A percentile compares a stretch with the other conserved stretches of the same genome.
Evolutionary conservation across 192 early-diverging fungal species (phyloP).

Genomic region (Coemansia sp.): DNA sequence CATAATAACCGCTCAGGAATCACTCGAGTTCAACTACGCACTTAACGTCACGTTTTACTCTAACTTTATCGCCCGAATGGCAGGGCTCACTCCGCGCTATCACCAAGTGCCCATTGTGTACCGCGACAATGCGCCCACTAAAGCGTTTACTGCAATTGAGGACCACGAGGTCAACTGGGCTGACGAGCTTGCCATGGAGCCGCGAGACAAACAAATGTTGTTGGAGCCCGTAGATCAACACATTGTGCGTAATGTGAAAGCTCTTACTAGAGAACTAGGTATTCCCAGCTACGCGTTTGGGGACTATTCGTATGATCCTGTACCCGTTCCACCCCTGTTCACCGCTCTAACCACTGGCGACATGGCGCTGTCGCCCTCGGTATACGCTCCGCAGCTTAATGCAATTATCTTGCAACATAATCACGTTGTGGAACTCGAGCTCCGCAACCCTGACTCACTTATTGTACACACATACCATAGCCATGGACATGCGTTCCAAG

Average conservation of each 20-base stretch:
- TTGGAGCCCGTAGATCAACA: neutral
- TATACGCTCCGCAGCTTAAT: neutral
- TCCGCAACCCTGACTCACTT: neutral
- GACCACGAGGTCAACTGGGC: neutral
- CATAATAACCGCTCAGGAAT: constrained; percentile 66
- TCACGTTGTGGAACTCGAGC: neutral
- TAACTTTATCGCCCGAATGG: constrained; percentile 57
- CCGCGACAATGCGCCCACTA: neutral
- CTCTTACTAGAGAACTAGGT: neutral
- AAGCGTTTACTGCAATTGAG: neutral
- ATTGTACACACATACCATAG: neutral
- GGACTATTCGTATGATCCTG: neutral
- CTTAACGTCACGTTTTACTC: constrained; percentile 68
- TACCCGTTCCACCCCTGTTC: neutral
- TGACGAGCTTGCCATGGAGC: neutral
- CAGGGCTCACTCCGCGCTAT: constrained; percentile 45
- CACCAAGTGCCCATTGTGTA: constrained; percentile 19
- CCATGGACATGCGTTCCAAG: constrained; percentile 58
- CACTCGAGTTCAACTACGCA: constrained; percentile 56
- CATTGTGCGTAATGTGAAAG: neutral
- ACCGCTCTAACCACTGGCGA: neutral
- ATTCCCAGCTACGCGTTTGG: neutral
- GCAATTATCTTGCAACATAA: neutral
- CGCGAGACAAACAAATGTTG: neutral
- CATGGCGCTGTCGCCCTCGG: neutral